Base-by-base conservation (phyloP, 441 rosid genomes). In the Francoa sonchifolia region DNA sequence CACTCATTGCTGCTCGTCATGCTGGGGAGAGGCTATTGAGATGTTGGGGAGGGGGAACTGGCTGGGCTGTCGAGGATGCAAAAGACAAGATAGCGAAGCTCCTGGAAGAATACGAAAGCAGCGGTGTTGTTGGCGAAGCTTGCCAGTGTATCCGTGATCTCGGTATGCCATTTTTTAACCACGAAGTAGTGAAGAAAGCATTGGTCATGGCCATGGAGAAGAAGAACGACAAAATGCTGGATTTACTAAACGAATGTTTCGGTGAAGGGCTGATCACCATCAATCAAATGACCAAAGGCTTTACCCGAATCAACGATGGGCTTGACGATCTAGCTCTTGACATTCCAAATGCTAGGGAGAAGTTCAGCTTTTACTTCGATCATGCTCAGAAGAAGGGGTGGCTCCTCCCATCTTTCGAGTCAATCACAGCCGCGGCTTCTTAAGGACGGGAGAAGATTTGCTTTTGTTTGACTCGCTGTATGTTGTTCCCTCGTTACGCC, bases 131-230 rank as follows among this genome's bases (percentile, higher is more conserved):
- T n/a, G 59, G 67, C 4, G 99, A 90, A 50, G 99, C 99, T 38
- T 86, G 96, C 63, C 96, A 81, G 52, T 92, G 99, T 44, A 92
- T 92, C 35, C 90, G 99, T 1, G 99, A 92, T 45, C 74, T 92
- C 0, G 96, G 81, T 28, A 92, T 92, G 99, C 94, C 95, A 0
- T 92, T 92, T 61, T 92, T 83, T 47, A 86, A 92, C 62, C 96
- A 92, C 36, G 99, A 92, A 58, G 99, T 92, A 11, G 99, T 86
- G 62, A 92, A 92, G 83, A 92, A 92, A 61, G 99, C 96, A 27
- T 30, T 92, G 65, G 90, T 86, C 19, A 92, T 92, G 96, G 99
- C 99, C n/a, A 92, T 92, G 99, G 99, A 87, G 76, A 92, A 83
- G 78, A 71, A 92, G 75, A 92, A 87, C 22, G 99, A 92, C 41